These are phyloP conservation scores for Trichoderma semiorbis DNA, from an alignment of 2,329 filamentous ascomycete species.

Conservation along the genomic window DNA sequence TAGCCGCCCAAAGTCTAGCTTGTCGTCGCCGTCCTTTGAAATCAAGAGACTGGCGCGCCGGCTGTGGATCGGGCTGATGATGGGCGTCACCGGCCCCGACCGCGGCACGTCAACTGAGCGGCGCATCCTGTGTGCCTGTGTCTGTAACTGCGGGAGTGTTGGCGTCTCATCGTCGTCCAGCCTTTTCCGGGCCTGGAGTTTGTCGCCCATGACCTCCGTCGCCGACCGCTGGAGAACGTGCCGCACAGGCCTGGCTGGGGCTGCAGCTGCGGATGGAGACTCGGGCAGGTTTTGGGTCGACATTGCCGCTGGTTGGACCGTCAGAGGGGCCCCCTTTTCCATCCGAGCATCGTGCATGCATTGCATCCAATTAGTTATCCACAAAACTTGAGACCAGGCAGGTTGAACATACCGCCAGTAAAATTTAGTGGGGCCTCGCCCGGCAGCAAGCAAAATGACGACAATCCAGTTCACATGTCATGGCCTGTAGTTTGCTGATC, in stretches of 20 bases:
- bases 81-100: constrained; percentile 44
- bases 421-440: neutral
- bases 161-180: constrained; percentile 29
- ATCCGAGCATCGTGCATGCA: constrained; percentile 14
- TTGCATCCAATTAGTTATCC: constrained; percentile 3
- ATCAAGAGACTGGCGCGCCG: constrained; percentile 41
- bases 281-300: constrained; percentile 22
- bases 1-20: constrained; percentile 23
- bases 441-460: constrained; percentile 36
- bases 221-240: constrained; percentile 57
- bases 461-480: neutral
- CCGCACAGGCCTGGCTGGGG: constrained; percentile 31
- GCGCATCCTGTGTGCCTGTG: constrained; percentile 25
- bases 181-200: constrained; percentile 29
- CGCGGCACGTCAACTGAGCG: constrained; percentile 45
- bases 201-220: constrained; percentile 48
- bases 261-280: constrained; percentile 20
- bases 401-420: neutral
- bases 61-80: constrained; percentile 42
- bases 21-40: constrained; percentile 29
- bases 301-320: constrained; percentile 18
- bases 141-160: neutral
- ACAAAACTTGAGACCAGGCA: neutral
- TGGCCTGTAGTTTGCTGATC: neutral
- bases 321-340: constrained; percentile 11